A percentile compares a stretch with the other conserved stretches of the same genome.
Conservation (phyloP, 495 filamentous ascomycete species). For the Staphylotrichum longicolle region DNA sequence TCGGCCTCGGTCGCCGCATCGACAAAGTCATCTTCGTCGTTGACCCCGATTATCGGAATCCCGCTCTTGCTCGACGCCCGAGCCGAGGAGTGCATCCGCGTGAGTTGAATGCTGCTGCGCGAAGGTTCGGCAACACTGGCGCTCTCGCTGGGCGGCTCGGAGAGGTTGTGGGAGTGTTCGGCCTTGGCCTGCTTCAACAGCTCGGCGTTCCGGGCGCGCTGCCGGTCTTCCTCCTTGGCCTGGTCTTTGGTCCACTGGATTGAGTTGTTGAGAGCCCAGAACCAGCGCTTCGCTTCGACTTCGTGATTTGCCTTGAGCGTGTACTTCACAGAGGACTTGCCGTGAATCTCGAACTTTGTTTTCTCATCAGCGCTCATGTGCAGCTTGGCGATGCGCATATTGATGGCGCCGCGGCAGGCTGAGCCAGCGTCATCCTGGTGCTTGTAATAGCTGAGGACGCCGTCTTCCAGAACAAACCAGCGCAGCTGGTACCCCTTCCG, state of each 20-base stretch:
- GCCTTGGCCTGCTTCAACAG: slow-evolving; percentile 66
- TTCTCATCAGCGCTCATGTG: slow-evolving; percentile 97
- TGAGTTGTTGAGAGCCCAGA: slow-evolving; percentile 97
- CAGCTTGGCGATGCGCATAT: slow-evolving; percentile 93
- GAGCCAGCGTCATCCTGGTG: slow-evolving; percentile 94
- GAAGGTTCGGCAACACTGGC: slow-evolving; percentile 46
- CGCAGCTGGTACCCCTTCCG: slow-evolving; percentile 91
- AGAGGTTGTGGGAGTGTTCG: slow-evolving; percentile 32
- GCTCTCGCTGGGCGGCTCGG: slow-evolving; percentile 52
- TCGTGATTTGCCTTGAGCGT: slow-evolving; percentile 95
- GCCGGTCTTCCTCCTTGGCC: slow-evolving; percentile 79
- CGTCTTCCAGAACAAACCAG: slow-evolving; percentile 98
- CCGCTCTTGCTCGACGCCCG: slow-evolving; percentile 29
- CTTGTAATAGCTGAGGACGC: slow-evolving; percentile 97
- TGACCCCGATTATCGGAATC: slow-evolving; percentile 35
- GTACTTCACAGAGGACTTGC: slow-evolving; percentile 98
- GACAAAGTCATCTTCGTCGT: slow-evolving; percentile 46
- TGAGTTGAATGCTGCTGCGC: slow-evolving; percentile 47
- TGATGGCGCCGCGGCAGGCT: slow-evolving; percentile 94
- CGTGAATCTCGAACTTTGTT: slow-evolving; percentile 92
- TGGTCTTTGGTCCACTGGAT: slow-evolving; percentile 99
- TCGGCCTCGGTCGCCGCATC: slow-evolving; percentile 38
- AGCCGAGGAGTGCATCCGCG: slow-evolving; percentile 39
- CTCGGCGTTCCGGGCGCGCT: slow-evolving; percentile 70
- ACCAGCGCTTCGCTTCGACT: slow-evolving; percentile 91